Percentiles rank a stretch among this genome's conserved stretches.
Evolutionary conservation across 2,329 filamentous ascomycete genomes (phyloP).

Genomic region (Colletotrichum sp.): DNA sequence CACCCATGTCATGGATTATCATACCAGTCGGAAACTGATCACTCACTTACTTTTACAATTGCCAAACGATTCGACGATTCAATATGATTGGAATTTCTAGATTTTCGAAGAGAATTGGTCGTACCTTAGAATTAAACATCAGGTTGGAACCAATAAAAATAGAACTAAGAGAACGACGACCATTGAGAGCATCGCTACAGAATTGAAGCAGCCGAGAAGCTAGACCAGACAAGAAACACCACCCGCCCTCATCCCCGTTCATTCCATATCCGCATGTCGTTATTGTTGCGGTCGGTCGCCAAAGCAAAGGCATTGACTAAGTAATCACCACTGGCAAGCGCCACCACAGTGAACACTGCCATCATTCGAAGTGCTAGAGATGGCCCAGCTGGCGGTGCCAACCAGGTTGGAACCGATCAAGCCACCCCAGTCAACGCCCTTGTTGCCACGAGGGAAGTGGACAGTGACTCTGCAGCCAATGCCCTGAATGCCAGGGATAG

Average conservation of each 20-base stretch:
- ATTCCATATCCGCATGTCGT: not conserved
- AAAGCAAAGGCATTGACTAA: not conserved
- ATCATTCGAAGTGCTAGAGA: not conserved
- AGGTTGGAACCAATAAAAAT: not conserved
- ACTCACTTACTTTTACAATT: not conserved
- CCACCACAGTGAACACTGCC: not conserved
- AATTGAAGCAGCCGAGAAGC: not conserved
- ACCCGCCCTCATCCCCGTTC: not conserved
- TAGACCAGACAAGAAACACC: not conserved
- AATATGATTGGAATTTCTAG: not conserved
- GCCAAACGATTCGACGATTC: not conserved
- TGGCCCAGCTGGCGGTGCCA: not conserved
- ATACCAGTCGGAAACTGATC: not conserved
- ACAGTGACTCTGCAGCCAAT: conserved; percentile 3
- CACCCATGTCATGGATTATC: not conserved
- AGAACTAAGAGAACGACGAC: not conserved
- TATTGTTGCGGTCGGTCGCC: not conserved
- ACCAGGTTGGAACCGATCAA: not conserved
- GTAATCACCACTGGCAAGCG: not conserved
- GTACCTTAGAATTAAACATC: not conserved
- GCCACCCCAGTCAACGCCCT: conserved; percentile 4
- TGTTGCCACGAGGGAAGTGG: not conserved
- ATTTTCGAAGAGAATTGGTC: not conserved
- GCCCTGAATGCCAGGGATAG: not conserved
- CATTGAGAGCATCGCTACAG: not conserved